Conservation (phyloP, 2,329 filamentous ascomycete species). For the Colletotrichum eleusines region DNA sequence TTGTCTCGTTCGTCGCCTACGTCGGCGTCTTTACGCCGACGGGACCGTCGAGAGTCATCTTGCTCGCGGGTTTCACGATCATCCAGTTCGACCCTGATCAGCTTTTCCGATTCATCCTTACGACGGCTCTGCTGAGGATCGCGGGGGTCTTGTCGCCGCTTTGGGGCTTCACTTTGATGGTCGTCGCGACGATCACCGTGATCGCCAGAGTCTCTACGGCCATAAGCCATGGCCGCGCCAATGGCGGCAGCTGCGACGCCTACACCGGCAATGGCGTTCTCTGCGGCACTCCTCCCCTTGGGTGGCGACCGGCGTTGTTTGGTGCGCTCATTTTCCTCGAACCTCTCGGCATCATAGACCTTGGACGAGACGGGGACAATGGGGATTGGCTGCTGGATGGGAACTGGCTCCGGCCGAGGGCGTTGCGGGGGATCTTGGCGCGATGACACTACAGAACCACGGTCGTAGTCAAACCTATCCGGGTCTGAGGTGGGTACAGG, state of each 20-base stretch:
- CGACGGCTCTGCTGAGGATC: slow-evolving; percentile 47
- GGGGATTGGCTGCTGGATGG: slow-evolving; percentile 88
- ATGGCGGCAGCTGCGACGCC: slow-evolving; percentile 63
- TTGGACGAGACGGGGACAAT: slow-evolving; percentile 77
- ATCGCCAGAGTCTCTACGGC: slow-evolving; percentile 48
- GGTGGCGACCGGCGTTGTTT: slow-evolving; percentile 49
- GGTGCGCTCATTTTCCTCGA: slow-evolving; percentile 53
- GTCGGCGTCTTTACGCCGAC: slow-evolving; percentile 41
- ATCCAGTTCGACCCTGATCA: slow-evolving; percentile 37
- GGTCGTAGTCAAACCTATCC: slow-evolving; percentile 68
- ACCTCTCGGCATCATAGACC: slow-evolving; percentile 69
- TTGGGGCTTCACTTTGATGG: slow-evolving; percentile 18
- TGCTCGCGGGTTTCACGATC: slow-evolving; percentile 51
- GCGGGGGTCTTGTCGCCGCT: slow-evolving; percentile 37
- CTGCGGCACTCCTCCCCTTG: slow-evolving; percentile 56
- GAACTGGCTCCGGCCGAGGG: slow-evolving; percentile 69
- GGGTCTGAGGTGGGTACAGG: slow-evolving; percentile 76
- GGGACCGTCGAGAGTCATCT: slow-evolving; percentile 44
- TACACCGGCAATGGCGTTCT: slow-evolving; percentile 61
- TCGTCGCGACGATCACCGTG: slow-evolving; percentile 45
- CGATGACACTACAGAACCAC: slow-evolving; percentile 61
- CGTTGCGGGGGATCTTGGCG: slow-evolving; percentile 55
- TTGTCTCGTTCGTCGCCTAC: slow-evolving; percentile 44
- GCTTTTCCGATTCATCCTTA: slow-evolving; percentile 45
- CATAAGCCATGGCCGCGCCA: slow-evolving; percentile 59